phyloP scores from a whole-genome alignment of 1,284 basidiomycete genomes.

The Leccinum variabile region DNA sequence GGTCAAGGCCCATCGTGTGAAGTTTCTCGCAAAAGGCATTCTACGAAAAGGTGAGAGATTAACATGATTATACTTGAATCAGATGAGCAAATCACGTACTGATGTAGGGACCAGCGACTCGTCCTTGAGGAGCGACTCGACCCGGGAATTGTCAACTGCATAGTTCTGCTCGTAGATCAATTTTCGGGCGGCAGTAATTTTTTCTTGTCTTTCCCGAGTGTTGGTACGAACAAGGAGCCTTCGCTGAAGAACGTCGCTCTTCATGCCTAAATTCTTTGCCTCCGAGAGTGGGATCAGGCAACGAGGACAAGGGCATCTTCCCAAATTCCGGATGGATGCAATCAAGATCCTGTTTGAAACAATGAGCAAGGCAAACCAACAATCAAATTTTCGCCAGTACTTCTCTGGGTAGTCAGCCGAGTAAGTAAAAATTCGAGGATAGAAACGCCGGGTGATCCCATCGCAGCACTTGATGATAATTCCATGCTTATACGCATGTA shows the following conservation, averaged over 20 bases:
- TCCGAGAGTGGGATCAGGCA: not conserved
- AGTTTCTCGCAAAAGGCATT: too few species aligned
- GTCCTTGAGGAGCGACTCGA: too few species aligned
- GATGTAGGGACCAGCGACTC: too few species aligned
- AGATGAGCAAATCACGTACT: too few species aligned
- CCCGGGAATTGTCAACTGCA: too few species aligned
- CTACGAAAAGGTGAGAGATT: too few species aligned
- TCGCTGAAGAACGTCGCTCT: not conserved
- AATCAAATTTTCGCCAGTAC: not conserved
- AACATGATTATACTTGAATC: too few species aligned
- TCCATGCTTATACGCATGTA: not conserved
- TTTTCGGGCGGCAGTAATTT: too few species aligned
- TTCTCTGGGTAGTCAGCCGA: not conserved
- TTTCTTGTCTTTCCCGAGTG: too few species aligned
- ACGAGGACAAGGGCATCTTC: not conserved
- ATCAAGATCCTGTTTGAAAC: not conserved
- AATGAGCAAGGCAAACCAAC: not conserved
- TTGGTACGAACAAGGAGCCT: not conserved
- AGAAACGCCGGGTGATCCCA: not conserved
- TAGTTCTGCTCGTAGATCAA: too few species aligned
- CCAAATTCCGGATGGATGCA: not conserved
- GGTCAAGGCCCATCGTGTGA: too few species aligned
- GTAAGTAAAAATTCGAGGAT: not conserved
- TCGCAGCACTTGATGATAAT: not conserved
- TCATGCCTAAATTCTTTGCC: not conserved